Evolutionary conservation across 352 stramenopile species (phyloP), one percentile per base, ranked within the genome.

Genomic region (Globisporangium echinulatum): DNA sequence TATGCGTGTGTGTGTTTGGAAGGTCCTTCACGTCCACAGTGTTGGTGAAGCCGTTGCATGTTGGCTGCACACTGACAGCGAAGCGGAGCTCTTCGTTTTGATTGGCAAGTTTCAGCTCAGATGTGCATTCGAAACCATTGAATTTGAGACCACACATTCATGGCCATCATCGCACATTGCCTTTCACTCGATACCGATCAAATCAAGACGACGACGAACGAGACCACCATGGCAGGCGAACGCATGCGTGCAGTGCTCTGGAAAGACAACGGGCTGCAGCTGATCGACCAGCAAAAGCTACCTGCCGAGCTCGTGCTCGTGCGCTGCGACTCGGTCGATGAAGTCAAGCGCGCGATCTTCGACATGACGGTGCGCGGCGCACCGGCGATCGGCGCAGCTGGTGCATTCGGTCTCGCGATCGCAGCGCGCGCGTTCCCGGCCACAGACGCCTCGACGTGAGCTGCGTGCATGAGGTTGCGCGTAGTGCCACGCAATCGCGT

Each of bases 331-430:
- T 78, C 73, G 17, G 81, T 91, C 40, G 71, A 75, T 47, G 71
- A 72, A 44, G 81, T 88, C 40, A 82, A 67, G 57, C 60, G 63
- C 36, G 79, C 81, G 37, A 91, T 91, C 52, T 55, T 67, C 7
- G 77, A 88, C 62, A 91, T 91, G 81, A 53, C 69, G 1, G 85
- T 96, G 60, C 83, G 87, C 8, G 87, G 87, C 1, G 86, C 87
- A 1, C 87, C 87, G 0, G 87, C 87, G 19, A 96, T 96, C 58
- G 87, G 87, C 40, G 86, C 85, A 8, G 85, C 87, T 11, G 87
- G 86, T 36, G 85, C 79, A 4, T 96, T 92, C 58, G 86, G 85
- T 4, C 69, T 96, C 39, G 84, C 85, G 52, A 74, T 95, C 49
- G 83, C 75, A 1, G 83, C 85, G n/a, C 74, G 77, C 47, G 72